These are phyloP conservation scores for Globisporangium paddicum DNA, from an alignment of 352 stramenopile genomes.

Conservation along the genomic window DNA sequence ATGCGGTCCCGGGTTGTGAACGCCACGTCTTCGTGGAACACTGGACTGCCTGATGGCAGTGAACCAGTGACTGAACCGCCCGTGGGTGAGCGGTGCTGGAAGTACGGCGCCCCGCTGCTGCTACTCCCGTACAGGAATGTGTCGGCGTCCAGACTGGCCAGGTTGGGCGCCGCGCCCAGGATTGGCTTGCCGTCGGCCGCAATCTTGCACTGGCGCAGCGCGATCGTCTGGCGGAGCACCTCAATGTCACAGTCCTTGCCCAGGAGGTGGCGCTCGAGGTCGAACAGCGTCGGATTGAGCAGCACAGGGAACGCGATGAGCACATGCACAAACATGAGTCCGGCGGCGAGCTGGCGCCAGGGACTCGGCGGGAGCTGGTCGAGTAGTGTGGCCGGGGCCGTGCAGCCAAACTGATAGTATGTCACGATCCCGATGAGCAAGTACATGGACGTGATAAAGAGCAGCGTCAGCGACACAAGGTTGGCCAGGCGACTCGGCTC, in stretches of 20 bases:
- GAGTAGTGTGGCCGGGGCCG: slow-evolving; percentile 46
- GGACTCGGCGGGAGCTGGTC: slow-evolving; percentile 38
- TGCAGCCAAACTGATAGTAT: slow-evolving; percentile 73
- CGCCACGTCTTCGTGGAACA: slow-evolving; percentile 10
- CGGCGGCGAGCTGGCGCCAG: slow-evolving; percentile 29
- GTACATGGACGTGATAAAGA: slow-evolving; percentile 72
- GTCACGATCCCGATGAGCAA: slow-evolving; percentile 60
- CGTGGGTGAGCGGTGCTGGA: slow-evolving; percentile 25
- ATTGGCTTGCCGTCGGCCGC: slow-evolving; percentile 35
- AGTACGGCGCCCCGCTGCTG: slow-evolving; percentile 28
- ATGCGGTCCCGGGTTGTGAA: slow-evolving; percentile 42
- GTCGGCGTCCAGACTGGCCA: slow-evolving; percentile 40
- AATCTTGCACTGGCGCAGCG: slow-evolving; percentile 25
- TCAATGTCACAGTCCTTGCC: slow-evolving; percentile 58
- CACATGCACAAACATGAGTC: slow-evolving; percentile 57
- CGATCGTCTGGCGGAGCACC: slow-evolving; percentile 44
- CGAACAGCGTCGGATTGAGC: slow-evolving; percentile 58
- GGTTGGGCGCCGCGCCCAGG: slow-evolving; percentile 20
- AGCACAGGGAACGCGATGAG: slow-evolving; percentile 58
- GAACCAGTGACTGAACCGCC: too few species aligned
- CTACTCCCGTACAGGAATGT: slow-evolving; percentile 45
- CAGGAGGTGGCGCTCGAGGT: slow-evolving; percentile 54
- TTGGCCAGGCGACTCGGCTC: slow-evolving; percentile 46
- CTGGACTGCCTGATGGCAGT: not conserved
- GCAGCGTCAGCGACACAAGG: slow-evolving; percentile 54